Conservation (phyloP, 2,329 filamentous ascomycete genomes). For the Colletotrichum acutatum region DNA sequence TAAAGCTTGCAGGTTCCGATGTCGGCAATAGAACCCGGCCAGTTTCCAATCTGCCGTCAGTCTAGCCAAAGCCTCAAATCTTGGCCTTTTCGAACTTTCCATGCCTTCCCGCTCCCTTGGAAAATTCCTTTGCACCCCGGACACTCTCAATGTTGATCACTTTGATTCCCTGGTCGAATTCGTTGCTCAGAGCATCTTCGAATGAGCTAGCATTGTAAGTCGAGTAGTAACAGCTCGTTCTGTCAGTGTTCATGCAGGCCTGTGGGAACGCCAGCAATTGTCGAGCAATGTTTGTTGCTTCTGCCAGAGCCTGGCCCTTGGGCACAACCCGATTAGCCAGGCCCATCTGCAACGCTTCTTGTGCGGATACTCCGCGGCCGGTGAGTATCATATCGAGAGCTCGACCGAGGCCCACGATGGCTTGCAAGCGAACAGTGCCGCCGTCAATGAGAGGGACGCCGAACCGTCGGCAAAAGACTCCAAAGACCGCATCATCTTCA, state of each 20-base stretch:
- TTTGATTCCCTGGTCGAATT: conserved; percentile 55
- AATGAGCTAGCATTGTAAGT: conserved; percentile 59
- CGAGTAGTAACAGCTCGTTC: conserved; percentile 59
- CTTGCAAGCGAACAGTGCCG: conserved; percentile 63
- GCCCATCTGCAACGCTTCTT: conserved; percentile 62
- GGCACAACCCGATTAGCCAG: conserved; percentile 63
- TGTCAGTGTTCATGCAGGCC: conserved; percentile 62
- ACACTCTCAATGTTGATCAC: conserved; percentile 57
- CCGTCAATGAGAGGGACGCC: conserved; percentile 47
- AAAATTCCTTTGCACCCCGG: conserved; percentile 12
- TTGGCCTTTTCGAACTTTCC: conserved; percentile 9
- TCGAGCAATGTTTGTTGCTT: conserved; percentile 58
- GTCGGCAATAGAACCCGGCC: background rate
- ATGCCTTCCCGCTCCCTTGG: conserved; percentile 13
- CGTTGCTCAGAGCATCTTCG: conserved; percentile 59
- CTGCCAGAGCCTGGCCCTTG: conserved; percentile 59
- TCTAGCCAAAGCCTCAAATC: background rate
- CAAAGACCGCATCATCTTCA: conserved; percentile 64
- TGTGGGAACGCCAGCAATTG: conserved; percentile 62
- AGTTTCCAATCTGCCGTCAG: too few relatives aligned
- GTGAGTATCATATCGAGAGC: conserved; percentile 69
- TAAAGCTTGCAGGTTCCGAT: background rate
- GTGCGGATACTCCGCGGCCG: conserved; percentile 57
- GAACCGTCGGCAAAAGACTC: conserved; percentile 64
- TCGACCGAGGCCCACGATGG: conserved; percentile 61